Conservation (phyloP, 345 rosid species). For the Kandelia obovata region DNA sequence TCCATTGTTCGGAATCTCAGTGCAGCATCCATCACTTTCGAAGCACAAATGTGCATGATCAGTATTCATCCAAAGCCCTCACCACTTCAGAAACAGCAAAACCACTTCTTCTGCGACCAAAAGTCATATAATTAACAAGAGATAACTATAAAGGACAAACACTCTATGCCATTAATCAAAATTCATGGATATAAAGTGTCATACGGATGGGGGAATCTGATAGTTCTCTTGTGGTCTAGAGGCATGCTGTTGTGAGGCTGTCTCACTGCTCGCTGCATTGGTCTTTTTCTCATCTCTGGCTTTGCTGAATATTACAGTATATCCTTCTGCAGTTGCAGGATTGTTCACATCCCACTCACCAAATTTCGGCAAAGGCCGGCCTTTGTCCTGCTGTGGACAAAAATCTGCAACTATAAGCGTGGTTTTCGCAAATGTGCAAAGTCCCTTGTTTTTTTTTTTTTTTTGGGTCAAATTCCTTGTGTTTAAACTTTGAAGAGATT, state of each 20-base stretch:
- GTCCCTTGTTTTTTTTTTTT: not conserved
- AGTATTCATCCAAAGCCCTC: not conserved
- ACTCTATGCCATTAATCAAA: not conserved
- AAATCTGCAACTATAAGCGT: not conserved
- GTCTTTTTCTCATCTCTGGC: conserved; percentile 64
- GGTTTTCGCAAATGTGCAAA: conserved; percentile 9
- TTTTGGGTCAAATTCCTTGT: not conserved
- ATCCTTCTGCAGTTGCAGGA: conserved; percentile 74
- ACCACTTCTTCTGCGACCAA: conserved; percentile 58
- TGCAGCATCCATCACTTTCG: too few relatives aligned
- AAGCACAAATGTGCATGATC: not conserved
- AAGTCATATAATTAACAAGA: not conserved
- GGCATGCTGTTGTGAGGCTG: conserved; percentile 18
- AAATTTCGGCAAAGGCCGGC: conserved; percentile 62
- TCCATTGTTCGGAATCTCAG: not conserved
- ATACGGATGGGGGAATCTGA: conserved; percentile 17
- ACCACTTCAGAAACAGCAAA: conserved; percentile 58
- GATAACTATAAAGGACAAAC: not conserved
- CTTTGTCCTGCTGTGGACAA: conserved; percentile 40
- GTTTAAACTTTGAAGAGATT: too few relatives aligned
- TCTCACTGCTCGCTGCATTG: conserved; percentile 27
- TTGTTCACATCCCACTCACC: conserved; percentile 80
- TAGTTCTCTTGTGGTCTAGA: conserved; percentile 4
- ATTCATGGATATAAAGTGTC: not conserved
- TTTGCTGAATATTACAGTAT: conserved; percentile 64